Conservation (phyloP, 352 stramenopile species). For the Thalassiosira oceanica region DNA sequence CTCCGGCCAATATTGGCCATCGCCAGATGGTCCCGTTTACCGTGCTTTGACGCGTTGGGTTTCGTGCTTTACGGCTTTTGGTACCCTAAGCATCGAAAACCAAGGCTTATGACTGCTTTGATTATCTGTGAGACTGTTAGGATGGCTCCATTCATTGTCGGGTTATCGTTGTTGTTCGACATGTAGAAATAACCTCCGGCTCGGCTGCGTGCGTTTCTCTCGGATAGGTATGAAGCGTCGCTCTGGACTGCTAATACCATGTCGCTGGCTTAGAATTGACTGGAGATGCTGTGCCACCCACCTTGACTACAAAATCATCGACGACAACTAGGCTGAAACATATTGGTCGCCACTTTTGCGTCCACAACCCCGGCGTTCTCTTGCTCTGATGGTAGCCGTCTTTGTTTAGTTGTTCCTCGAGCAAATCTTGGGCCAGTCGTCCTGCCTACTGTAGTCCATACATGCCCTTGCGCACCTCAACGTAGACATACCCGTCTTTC, state of each 20-base stretch:
- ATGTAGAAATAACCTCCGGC: conserved; percentile 19
- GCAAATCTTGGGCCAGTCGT: conserved; percentile 5
- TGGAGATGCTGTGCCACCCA: conserved; percentile 13
- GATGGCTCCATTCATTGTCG: no score
- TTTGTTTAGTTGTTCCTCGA: conserved; percentile 15
- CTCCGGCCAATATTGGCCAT: no score
- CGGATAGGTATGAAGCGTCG: conserved; percentile 34
- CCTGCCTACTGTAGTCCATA: conserved; percentile 17
- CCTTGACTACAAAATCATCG: conserved; percentile 42
- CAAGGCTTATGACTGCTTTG: no score
- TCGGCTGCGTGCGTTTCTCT: conserved; percentile 13
- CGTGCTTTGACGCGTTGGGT: no score
- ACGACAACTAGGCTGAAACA: conserved; percentile 30
- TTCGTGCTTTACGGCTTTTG: no score
- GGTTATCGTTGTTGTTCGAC: no score
- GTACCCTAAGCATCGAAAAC: no score
- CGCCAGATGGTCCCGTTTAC: no score
- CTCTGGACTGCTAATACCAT: conserved; percentile 35
- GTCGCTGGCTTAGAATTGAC: conserved; percentile 21
- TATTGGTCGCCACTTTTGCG: conserved; percentile 20
- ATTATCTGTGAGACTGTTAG: no score
- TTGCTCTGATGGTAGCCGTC: conserved; percentile 14
- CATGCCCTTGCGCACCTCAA: conserved; percentile 13
- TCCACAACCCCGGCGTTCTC: conserved; percentile 17
- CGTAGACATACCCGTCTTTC: conserved; percentile 14